Base-by-base conservation (phyloP, 768 basidiomycete genomes). In the Boletus sensibilis region DNA sequence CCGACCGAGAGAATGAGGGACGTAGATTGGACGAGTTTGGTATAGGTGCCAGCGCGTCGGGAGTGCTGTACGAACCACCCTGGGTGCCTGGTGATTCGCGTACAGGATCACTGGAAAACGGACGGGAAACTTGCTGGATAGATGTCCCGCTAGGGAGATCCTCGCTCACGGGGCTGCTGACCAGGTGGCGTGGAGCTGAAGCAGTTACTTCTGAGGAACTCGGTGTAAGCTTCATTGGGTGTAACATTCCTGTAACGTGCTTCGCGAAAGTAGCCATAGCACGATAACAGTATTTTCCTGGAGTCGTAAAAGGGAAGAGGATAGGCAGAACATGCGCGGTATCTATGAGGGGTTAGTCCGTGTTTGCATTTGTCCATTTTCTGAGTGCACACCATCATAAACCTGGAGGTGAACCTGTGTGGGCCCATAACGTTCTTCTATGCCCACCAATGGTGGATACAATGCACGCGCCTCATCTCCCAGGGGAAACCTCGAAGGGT, bases 361-460 rank as follows among this genome's bases (percentile, higher is more conserved):
- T 52, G 56, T 55, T 63, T 63, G 38, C 65, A 63, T 27, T 69
- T 55, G 10, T 44, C 23, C 16, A 14, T 65, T 69, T 12, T 67
- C 56, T 45, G 53, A 63, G 42, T 42, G 38, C 55, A 27, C 27
- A 81, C 92, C 93, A 66, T 98, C 94, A 66, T 94, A 97, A 1
- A 97, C 85, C 70, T 98, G 94, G 12, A 98, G 76, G 74, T 98
- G 94, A 18, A 96, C 93, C 53, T 86, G 79, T 1, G 94, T 94
- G 2, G 89, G 77, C n/a, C 71, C 68, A 60, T 74, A 72, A 12
- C 77, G 76, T 16, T 71, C 63, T 65, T 85, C 86, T 57, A 88
- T 84, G 12, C 76, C 81, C 9, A 75, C 65, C 23, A 89, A 67
- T 7, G 75, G 61, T 20, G 88, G 85, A 62, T 89, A 90, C 43